Evolutionary conservation across 163 green algal genomes (phyloP).

Genomic region (Picocystis sp.): DNA sequence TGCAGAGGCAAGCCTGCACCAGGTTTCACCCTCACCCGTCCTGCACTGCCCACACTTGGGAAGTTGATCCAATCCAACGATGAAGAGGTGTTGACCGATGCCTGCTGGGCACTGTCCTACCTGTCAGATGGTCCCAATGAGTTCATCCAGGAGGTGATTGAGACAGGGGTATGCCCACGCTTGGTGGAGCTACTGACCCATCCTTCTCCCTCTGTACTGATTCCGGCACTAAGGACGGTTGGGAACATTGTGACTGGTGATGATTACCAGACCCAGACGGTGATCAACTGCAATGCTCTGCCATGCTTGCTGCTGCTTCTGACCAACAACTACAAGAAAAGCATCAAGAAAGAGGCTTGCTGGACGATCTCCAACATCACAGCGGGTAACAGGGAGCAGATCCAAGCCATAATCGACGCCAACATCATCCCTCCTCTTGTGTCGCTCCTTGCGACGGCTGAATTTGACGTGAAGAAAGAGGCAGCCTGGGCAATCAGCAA

Average conservation of each 20-base stretch:
- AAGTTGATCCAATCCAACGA: constrained; percentile 48
- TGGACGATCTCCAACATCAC: constrained; percentile 99
- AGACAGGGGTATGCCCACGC: constrained; percentile 71
- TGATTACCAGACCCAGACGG: constrained; percentile 90
- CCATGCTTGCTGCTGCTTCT: constrained; percentile 80
- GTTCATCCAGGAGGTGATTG: constrained; percentile 87
- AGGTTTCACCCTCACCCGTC: constrained; percentile 11
- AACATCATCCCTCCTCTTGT: constrained; percentile 80
- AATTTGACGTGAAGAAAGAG: constrained; percentile 90
- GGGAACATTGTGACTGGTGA: constrained; percentile 99
- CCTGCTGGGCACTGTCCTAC: constrained; percentile 97
- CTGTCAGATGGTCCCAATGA: constrained; percentile 95
- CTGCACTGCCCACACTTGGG: constrained; percentile 74
- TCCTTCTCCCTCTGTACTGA: constrained; percentile 68
- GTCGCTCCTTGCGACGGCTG: constrained; percentile 64
- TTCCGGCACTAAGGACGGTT: constrained; percentile 90
- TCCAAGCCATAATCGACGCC: constrained; percentile 69
- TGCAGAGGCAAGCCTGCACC: constrained; percentile 86
- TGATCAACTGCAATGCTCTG: constrained; percentile 93
- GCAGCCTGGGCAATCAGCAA: constrained; percentile 97
- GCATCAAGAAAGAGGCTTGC: constrained; percentile 99
- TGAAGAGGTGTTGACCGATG: constrained; percentile 95
- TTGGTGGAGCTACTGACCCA: constrained; percentile 90
- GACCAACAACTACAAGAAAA: constrained; percentile 87
- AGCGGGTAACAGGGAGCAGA: constrained; percentile 68